A percentile compares a stretch with the other conserved stretches of the same genome.
These are phyloP conservation scores for Hanseniaspora thailandica DNA, from an alignment of 805 yeast species.

Conservation along the genomic window DNA sequence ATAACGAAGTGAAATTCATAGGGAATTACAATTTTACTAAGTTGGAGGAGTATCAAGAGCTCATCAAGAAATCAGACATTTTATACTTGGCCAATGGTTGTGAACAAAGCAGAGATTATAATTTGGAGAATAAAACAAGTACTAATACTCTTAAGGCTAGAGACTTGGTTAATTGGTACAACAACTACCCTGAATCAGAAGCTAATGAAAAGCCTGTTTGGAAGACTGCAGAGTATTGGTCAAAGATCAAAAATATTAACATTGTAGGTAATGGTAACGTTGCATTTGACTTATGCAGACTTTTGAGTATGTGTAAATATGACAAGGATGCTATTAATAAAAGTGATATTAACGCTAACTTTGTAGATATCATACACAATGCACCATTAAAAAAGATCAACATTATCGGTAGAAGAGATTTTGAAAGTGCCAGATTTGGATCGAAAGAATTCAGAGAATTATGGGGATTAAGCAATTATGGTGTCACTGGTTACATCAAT, in stretches of 20 bases:
- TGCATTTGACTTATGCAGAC: conserved; percentile 79
- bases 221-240: conserved; percentile 40
- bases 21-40: conserved; percentile 66
- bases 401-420: conserved; percentile 77
- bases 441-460: conserved; percentile 85
- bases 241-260: conserved; percentile 49
- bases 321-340: conserved; percentile 43
- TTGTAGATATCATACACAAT: conserved; percentile 40
- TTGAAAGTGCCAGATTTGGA: conserved; percentile 76
- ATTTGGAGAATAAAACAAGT: conserved; percentile 47
- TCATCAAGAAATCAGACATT: conserved; percentile 33
- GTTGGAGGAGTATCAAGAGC: conserved; percentile 1
- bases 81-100: conserved; percentile 79
- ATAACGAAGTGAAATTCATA: conserved; percentile 40
- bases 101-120: conserved; percentile 36
- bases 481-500: conserved; percentile 40
- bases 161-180: conserved; percentile 91
- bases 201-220: conserved; percentile 19
- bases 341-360: conserved; percentile 64
- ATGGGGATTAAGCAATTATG: conserved; percentile 44
- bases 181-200: conserved; percentile 58
- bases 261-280: conserved; percentile 97
- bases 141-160: conserved; percentile 51
- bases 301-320: conserved; percentile 41
- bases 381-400: conserved; percentile 53